These are phyloP conservation scores for Bisporella sp. DNA, from an alignment of 2,329 filamentous ascomycete species.

Conservation along the genomic window DNA sequence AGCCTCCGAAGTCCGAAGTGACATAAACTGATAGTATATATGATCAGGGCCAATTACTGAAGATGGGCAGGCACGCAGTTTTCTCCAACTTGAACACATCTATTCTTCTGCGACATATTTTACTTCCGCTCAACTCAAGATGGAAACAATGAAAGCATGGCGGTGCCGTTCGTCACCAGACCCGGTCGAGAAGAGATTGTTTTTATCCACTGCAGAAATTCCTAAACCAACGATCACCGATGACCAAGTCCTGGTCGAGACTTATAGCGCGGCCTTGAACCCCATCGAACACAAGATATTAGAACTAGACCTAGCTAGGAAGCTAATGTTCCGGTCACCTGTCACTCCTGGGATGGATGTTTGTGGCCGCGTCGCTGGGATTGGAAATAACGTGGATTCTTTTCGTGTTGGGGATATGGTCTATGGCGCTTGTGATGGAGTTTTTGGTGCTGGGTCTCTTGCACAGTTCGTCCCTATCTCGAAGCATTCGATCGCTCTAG, in stretches of 20 bases:
- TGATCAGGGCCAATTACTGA: too few relatives aligned
- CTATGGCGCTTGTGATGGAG: constrained; percentile 31
- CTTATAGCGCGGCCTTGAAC: constrained; percentile 48
- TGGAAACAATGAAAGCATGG: too few relatives aligned
- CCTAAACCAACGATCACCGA: too few relatives aligned
- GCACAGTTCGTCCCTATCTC: not conserved
- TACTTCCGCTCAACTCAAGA: too few relatives aligned
- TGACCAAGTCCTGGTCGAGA: constrained; percentile 13
- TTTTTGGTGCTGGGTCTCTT: constrained; percentile 10
- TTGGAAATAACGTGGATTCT: constrained; percentile 16
- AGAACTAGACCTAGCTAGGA: constrained; percentile 37
- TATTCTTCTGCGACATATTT: too few relatives aligned
- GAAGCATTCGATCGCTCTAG: constrained; percentile 26
- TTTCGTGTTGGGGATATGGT: constrained; percentile 32
- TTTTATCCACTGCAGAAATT: too few relatives aligned
- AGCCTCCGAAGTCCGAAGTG: too few relatives aligned
- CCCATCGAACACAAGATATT: constrained; percentile 58
- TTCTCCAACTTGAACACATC: too few relatives aligned
- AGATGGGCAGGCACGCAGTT: too few relatives aligned
- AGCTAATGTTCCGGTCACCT: constrained; percentile 32
- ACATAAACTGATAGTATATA: too few relatives aligned
- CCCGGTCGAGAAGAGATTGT: too few relatives aligned
- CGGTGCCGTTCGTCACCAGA: too few relatives aligned
- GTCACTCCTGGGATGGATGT: constrained; percentile 39
- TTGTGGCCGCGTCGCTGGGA: constrained; percentile 29